Evolutionary conservation across 1,139 yeast species (phyloP), one percentile per base, ranked within the genome.

Genomic region (Zygosaccharomyces pseudobailii): DNA sequence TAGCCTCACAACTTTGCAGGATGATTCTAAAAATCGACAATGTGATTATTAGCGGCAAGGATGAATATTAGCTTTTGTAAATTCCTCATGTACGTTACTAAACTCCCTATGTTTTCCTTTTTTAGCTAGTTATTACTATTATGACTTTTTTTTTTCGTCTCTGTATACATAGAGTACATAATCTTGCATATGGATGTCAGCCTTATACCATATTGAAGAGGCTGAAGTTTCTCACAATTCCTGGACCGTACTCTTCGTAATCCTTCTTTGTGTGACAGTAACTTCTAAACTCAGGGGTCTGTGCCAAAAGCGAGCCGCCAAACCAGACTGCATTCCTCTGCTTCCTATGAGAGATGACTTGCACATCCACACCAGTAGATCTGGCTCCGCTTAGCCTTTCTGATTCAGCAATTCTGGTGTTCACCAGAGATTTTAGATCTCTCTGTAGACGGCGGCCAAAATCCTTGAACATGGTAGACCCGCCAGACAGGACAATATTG

Each of bases 271-370:
- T 90, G 74, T 90, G 94, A 68, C 98, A 92, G 71, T 89, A 89
- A 67, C 95, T 83, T 71, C 86, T 88, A 73, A 92, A 92, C 70
- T 92, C 98, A 13, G 96, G 82, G 19, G 99, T 94, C 71, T 90
- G 97, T 1, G 99, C 97, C 65, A 94, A 78, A 59, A 94, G 74
- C 20, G 96, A 87, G 55, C 98, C 99, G 58, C 99, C 99, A 67
- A 90, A 94, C 98, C 98, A 94, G 50, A 94, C 99, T 6, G 99
- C 99, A 63, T 92, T 88, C 66, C 96, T 80, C 73, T 94, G 99
- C 71, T 94, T 87, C 74, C 92, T 89, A 72, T 94, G 99, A 23
- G 95, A 82, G 57, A 94, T 90, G 53, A 94, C 99, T 71, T 87
- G 95, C 48, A 94, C 99, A 50, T 90, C 96, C 42, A 94, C 92